Base-by-base conservation (phyloP, 1,139 yeast species). In the Suhomyces kunorum region DNA sequence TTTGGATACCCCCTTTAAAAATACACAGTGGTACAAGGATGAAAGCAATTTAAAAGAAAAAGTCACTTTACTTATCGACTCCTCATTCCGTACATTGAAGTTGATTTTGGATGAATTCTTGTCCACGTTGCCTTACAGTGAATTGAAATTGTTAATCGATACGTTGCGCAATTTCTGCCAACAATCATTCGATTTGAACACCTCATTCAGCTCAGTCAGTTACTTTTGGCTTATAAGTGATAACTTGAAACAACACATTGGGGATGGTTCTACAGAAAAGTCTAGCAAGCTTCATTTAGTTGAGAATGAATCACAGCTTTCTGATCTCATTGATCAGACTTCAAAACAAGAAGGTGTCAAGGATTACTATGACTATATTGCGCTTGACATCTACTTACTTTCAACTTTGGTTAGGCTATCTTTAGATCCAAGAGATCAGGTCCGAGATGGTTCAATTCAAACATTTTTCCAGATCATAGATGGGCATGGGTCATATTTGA, bases 141-240 rank as follows among this genome's bases (percentile, higher is more conserved):
- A 84, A 40, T 68, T 87, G 34, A 76, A 74, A 45, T 69, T 74
- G 6, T 73, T 89, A 24, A 80, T 88, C 44, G 88, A 87, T 48
- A 81, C 90, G 1, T 68, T 90, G 31, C 77, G 74, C 48, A 76
- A 80, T 46, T 92, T 88, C 59, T 83, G 88, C 32, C 63, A 72
- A 9, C 98, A 92, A 54, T 63, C 62, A 2, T 71, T 68, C 46
- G 96, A 89, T 50, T 63, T 90, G 50, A 92, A 92, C 56, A 86
- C 88, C 25, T 87, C 96, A 0, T 89, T 90, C 57, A 87, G 95
- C 39, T 82, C 96, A 0, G 86, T 89, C 7, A 87, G 96, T 53
- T 87, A 88, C 52, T 90, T 88, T 55, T 92, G 98, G 98, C 62
- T 85, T 24, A 78, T 90, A 7, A 85, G 96, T 50, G 98, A 90